A percentile compares a stretch with the other conserved stretches of the same genome.
Conservation (phyloP, 257 asterid genomes). For the Jacaranda mimosifolia region DNA sequence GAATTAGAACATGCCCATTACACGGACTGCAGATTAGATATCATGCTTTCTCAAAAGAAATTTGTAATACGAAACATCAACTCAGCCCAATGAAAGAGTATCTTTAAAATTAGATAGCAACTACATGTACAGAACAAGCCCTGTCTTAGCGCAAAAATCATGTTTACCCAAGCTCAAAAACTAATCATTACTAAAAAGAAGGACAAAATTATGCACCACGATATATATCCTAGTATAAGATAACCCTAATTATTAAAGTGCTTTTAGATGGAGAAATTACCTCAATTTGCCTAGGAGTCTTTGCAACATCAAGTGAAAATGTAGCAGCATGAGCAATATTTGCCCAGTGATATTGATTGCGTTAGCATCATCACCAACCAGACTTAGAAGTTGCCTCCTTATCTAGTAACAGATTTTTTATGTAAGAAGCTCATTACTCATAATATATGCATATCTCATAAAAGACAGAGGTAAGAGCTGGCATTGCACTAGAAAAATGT, state of each 20-base stretch:
- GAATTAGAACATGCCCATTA: too few relatives aligned
- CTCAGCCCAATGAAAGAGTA: too few relatives aligned
- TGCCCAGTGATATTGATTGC: constrained; percentile 67
- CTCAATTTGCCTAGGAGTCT: constrained; percentile 98
- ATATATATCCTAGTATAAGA: not conserved
- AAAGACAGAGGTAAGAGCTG: constrained; percentile 36
- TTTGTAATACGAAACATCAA: too few relatives aligned
- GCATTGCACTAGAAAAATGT: constrained; percentile 59
- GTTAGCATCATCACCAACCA: constrained; percentile 73
- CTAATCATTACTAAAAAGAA: constrained; percentile 16
- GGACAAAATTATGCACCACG: not conserved
- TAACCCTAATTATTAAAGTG: not conserved
- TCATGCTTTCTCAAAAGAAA: too few relatives aligned
- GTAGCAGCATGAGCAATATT: constrained; percentile 98
- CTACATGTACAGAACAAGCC: too few relatives aligned
- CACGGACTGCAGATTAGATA: too few relatives aligned
- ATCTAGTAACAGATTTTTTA: constrained; percentile 52
- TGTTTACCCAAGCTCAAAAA: not conserved
- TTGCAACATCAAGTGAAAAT: constrained; percentile 97
- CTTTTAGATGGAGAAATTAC: constrained; percentile 44
- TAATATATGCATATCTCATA: constrained; percentile 17
- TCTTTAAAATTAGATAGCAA: too few relatives aligned
- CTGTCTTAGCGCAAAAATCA: too few relatives aligned
- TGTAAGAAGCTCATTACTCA: constrained; percentile 15
- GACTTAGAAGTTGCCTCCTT: constrained; percentile 72